Conservation (phyloP, 768 basidiomycete species). For the Serendipita sp. region DNA sequence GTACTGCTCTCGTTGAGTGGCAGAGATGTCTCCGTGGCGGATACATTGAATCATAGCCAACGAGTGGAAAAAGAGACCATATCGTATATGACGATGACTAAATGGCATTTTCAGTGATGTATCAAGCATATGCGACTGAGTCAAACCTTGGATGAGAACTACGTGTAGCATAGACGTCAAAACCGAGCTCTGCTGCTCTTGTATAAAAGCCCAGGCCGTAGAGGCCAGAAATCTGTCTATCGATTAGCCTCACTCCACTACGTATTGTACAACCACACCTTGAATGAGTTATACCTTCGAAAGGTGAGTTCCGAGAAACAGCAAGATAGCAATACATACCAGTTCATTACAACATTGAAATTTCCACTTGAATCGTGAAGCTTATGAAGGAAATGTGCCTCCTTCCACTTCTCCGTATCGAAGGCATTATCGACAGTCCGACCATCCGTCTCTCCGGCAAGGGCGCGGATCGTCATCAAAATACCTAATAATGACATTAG, state of each 20-base stretch:
- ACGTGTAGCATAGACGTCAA: conserved; percentile 40
- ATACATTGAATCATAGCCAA: conserved; percentile 47
- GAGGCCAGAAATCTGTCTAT: conserved; percentile 37
- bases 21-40: conserved; percentile 26
- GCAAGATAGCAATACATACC: conserved; percentile 17
- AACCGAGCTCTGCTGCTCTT: conserved; percentile 47
- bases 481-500: conserved; percentile 22
- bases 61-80: conserved; percentile 52
- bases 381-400: conserved; percentile 33
- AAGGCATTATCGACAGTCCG: conserved; percentile 35
- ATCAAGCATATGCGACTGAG: not conserved
- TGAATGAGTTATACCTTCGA: conserved; percentile 47
- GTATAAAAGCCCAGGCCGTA: conserved; percentile 42
- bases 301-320: not conserved
- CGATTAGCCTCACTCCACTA: not conserved
- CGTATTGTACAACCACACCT: conserved; percentile 21
- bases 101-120: not conserved
- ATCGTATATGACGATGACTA: conserved; percentile 55
- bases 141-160: conserved; percentile 47
- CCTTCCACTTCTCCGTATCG: conserved; percentile 42
- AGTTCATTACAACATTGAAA: conserved; percentile 37
- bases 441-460: conserved; percentile 42
- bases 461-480: conserved; percentile 46
- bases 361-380: conserved; percentile 31
- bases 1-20: conserved; percentile 24